Base-by-base conservation (phyloP, 257 asterid species). In the Anisodus acutangulus region DNA sequence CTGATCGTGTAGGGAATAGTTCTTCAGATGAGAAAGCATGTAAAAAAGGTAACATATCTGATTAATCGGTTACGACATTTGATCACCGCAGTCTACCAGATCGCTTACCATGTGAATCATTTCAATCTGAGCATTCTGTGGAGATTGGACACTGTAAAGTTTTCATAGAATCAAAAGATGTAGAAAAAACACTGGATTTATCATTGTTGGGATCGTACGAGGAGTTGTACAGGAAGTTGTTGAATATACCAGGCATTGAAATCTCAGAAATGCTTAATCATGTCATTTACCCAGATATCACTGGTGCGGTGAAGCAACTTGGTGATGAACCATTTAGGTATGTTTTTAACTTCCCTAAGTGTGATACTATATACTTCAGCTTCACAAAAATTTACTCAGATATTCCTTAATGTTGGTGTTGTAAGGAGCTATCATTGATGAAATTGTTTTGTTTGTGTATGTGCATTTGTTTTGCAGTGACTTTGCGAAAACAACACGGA, bases 131-230 rank as follows among this genome's bases (percentile, higher is more conserved):
- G 9, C 83, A 86, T 57, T 87, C 81, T 78, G 81, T 84, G 81
- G 93, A 91, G 69, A 89, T 87, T 0, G 91, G 92, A 76, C 95
- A 93, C 62, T 95, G 97, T 89, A 90, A 95, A 86, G 97, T 91
- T 57, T 94, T 93, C 84, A 85, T 94, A 91, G 95, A 93, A 81
- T 91, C 94, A 0, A 95, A 95, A 72, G 95, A 93, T 53, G 89
- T 91, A 13, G 97, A 97, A 9, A 91, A 92, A 8, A 90, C 92
- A 8, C 74, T 95, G 12, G 93, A 95, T 80, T 94, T 95, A 57
- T 90, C 93, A 37, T 68, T 83, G 87, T 82, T 92, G 9, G 86
- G 82, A 60, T 93, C 98, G 5, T 95, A 90, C 31, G 97, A 92
- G 10, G 92, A 93, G 43, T 81, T 95, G 84, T 79, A 84, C 82